phyloP scores from a whole-genome alignment of 257 asterid species.

The Eucommia ulmoides region DNA sequence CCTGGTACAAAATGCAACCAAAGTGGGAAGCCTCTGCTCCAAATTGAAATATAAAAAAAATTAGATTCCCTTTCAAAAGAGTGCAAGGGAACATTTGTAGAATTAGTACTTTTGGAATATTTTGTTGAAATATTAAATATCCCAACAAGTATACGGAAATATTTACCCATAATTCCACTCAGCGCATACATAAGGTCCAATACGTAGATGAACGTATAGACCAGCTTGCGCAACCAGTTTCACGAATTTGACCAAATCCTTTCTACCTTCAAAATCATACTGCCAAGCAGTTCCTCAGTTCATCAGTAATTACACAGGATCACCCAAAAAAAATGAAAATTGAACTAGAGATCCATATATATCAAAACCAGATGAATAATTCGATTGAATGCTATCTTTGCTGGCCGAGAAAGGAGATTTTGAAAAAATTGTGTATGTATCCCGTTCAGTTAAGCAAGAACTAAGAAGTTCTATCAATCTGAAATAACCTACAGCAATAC shows the following conservation, averaged over 20 bases:
- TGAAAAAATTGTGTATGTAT: not conserved
- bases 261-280: constrained; percentile 74
- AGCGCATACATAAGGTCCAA: constrained; percentile 86
- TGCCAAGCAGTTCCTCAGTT: constrained; percentile 29
- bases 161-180: constrained; percentile 90
- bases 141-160: not conserved
- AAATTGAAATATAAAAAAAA: constrained; percentile 2
- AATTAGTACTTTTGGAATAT: not conserved
- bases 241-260: constrained; percentile 67
- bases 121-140: not conserved
- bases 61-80: not conserved
- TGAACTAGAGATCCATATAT: not conserved
- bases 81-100: not conserved
- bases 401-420: not conserved
- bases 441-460: not conserved
- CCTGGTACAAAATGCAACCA: constrained; percentile 93
- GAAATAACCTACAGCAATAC: not conserved
- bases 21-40: constrained; percentile 79
- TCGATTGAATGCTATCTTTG: not conserved
- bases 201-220: constrained; percentile 55
- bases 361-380: not conserved
- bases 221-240: constrained; percentile 68
- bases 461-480: not conserved
- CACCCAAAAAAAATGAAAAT: not conserved
- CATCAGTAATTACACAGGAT: constrained; percentile 13